A percentile compares a stretch with the other conserved stretches of the same genome.
Conservation (phyloP, 768 basidiomycete species). For the Hypholoma sublateritium region DNA sequence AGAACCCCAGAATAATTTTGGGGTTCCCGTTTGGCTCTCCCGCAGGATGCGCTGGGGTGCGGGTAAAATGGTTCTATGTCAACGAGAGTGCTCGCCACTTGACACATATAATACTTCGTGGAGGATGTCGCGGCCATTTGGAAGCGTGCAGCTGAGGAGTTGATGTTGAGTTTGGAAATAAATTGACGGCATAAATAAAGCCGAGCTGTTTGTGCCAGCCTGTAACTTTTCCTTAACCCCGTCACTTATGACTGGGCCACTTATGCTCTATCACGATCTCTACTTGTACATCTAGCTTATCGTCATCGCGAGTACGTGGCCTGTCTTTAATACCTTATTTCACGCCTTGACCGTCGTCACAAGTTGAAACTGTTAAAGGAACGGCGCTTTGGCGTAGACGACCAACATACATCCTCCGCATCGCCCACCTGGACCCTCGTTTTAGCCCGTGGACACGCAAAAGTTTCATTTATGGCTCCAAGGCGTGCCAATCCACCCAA, state of each 20-base stretch:
- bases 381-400: neutral
- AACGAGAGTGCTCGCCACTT: neutral
- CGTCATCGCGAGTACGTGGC: constrained; percentile 11
- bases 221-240: constrained; percentile 17
- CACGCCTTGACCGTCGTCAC: neutral
- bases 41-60: neutral
- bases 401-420: neutral
- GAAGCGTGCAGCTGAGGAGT: neutral
- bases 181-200: constrained; percentile 4
- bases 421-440: neutral
- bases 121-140: neutral
- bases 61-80: constrained; percentile 1
- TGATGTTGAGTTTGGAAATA: neutral
- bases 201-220: constrained; percentile 17
- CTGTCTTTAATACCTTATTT: neutral
- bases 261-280: constrained; percentile 8
- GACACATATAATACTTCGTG: neutral
- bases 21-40: neutral
- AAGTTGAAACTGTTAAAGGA: neutral
- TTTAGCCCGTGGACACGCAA: constrained; percentile 6
- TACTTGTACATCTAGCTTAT: constrained; percentile 14
- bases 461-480: constrained; percentile 41
- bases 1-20: constrained; percentile 1
- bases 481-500: constrained; percentile 44
- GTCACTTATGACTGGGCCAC: constrained; percentile 16